These are phyloP conservation scores for Adansonia gregorii DNA, from an alignment of 441 rosid genomes.

Conservation along the genomic window DNA sequence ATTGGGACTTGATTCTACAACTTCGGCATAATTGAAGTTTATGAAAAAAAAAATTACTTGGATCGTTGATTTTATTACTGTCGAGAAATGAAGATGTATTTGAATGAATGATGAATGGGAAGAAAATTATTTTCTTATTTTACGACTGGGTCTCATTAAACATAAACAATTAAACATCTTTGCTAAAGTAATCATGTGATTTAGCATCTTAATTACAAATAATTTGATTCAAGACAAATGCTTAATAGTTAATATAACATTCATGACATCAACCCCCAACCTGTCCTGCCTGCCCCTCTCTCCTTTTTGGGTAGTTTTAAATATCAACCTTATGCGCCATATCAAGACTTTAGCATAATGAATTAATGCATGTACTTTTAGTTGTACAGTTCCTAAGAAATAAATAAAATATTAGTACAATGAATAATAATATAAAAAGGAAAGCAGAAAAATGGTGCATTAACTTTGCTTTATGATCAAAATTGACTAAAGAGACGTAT, in stretches of 20 bases:
- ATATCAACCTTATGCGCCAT: constrained; percentile 27
- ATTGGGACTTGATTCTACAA: no score
- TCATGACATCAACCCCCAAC: constrained; percentile 4
- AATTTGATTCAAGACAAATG: neutral
- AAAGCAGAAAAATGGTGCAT: neutral
- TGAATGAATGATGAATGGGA: no score
- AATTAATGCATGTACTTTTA: constrained; percentile 14
- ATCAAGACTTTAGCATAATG: constrained; percentile 14
- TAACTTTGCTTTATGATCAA: constrained; percentile 6
- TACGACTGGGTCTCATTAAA: no score
- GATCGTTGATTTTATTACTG: no score
- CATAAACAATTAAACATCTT: neutral
- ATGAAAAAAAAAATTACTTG: no score
- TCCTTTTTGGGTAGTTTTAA: constrained; percentile 13
- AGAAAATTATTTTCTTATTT: no score
- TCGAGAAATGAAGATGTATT: no score
- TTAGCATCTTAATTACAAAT: neutral
- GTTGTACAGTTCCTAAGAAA: constrained; percentile 1
- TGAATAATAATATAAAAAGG: neutral
- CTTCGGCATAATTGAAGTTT: no score
- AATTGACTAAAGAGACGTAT: constrained; percentile 1
- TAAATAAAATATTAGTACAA: neutral
- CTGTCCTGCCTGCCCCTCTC: neutral
- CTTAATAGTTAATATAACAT: neutral
- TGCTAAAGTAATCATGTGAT: neutral